phyloP scores from a whole-genome alignment of 1,284 basidiomycete genomes.

The Leccinum fallax region DNA sequence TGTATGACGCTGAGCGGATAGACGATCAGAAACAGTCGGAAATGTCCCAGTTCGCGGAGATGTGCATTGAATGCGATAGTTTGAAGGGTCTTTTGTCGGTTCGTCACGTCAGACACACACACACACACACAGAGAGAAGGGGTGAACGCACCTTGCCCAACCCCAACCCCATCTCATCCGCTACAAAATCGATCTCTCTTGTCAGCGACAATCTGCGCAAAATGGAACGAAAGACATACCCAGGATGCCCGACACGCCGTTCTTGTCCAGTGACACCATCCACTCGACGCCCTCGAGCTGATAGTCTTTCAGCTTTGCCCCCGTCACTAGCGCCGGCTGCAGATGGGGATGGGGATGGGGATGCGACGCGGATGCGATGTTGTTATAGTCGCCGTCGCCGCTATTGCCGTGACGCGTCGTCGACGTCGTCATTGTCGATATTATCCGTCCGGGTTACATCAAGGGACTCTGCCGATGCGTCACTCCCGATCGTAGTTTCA shows the following conservation, averaged over 20 bases:
- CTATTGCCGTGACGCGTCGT: neutral
- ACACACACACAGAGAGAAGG: neutral
- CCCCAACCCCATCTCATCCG: slow-evolving; percentile 84
- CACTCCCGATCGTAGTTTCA: slow-evolving; percentile 63
- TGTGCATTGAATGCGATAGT: slow-evolving; percentile 92
- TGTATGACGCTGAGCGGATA: slow-evolving; percentile 91
- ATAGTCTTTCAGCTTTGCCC: slow-evolving; percentile 85
- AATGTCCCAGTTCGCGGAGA: slow-evolving; percentile 75
- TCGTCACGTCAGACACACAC: neutral
- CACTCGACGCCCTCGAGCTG: slow-evolving; percentile 96
- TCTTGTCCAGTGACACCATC: slow-evolving; percentile 93
- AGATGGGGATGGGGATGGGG: slow-evolving; percentile 20
- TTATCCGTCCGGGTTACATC: slow-evolving; percentile 40
- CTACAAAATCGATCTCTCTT: slow-evolving; percentile 38
- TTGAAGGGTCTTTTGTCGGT: slow-evolving; percentile 69
- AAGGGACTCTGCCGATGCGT: slow-evolving; percentile 63
- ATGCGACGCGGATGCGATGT: neutral
- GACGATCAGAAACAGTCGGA: slow-evolving; percentile 85
- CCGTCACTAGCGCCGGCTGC: slow-evolving; percentile 83
- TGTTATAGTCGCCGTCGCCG: neutral
- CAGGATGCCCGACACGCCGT: slow-evolving; percentile 93
- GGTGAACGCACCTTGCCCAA: slow-evolving; percentile 69
- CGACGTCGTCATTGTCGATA: too few species aligned
- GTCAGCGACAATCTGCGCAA: neutral
- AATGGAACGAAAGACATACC: slow-evolving; percentile 46